Conservation (phyloP, 2,329 filamentous ascomycete species). For the Aspergillus ochraceus region DNA sequence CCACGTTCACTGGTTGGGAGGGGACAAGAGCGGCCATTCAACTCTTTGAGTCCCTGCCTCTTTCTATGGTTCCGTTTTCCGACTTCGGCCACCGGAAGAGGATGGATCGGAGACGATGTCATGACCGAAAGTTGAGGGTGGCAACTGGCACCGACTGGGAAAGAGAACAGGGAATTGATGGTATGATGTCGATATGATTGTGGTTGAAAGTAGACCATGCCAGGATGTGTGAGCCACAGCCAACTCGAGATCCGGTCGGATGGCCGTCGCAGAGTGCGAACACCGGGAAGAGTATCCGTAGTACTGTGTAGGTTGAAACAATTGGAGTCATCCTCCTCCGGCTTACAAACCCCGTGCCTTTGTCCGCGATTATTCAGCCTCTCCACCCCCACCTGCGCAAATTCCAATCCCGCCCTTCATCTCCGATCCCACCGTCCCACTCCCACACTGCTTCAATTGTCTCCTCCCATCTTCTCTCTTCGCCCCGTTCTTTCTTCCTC, state of each 20-base stretch:
- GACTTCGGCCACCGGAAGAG: constrained; percentile 15
- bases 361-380: constrained; percentile 6
- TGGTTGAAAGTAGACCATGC: background rate
- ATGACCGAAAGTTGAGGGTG: constrained; percentile 9
- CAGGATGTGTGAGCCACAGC: too few relatives aligned
- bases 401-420: constrained; percentile 11
- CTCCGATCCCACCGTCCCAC: constrained; percentile 10
- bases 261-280: too few relatives aligned
- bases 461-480: constrained; percentile 4
- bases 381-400: background rate
- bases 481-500: constrained; percentile 2
- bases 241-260: too few relatives aligned
- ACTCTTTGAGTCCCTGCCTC: background rate
- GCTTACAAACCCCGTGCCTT: background rate
- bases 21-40: background rate
- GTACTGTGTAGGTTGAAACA: background rate
- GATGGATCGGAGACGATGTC: constrained; percentile 13
- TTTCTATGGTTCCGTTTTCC: constrained; percentile 11
- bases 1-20: background rate
- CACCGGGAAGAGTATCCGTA: background rate
- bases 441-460: constrained; percentile 6
- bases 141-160: constrained; percentile 1
- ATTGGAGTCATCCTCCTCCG: too few relatives aligned
- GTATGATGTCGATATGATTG: background rate
- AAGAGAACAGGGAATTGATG: background rate